Evolutionary conservation across 306 rosid genomes (phyloP), one percentile per base, ranked within the genome.

Genomic region (Malus sieversii): DNA sequence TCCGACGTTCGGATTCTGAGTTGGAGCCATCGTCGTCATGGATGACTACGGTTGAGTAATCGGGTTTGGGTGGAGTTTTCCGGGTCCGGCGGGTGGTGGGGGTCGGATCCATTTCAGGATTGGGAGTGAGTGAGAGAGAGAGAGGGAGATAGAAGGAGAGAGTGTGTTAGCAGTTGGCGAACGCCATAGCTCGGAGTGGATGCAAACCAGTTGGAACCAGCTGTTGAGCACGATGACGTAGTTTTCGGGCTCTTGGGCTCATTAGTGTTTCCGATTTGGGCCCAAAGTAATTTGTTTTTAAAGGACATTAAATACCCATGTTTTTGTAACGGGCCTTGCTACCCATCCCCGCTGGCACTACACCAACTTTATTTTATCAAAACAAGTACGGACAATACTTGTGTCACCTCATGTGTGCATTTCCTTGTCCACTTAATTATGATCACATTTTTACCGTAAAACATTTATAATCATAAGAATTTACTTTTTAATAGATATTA

Each of bases 1-100:
- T 76, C 3, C 84, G 73, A 11, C 84, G 85, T 57, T 51, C 59
- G 44, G 62, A 45, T 42, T 59, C 84, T 53, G 72, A 84, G 70
- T 69, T 76, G 64, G 80, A 78, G 32, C 30, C 96, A 7, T 75
- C 86, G 67, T 83, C 91, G 80, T 84, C 86, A 78, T 90, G 93
- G 69, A 89, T 78, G 44, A 92, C 89, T 63, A 95, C 85, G 71
- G 97, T 95, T 45, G 97, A 92, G 86, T 90, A 90, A 13, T 90
- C 92, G 30, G 96, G 78, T 38, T 83, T 84, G 30, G 90, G 82
- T 22, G 83, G 83, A 80, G 79, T 3, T 27, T 78, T 82, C 25
- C 90, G 84, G 82, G 78, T 75, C 80, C 89, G 81, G 80, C 85
- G 61, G 3, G 85, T 64, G 78, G 75, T 64, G 58, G 85, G 42